Conservation (phyloP, 352 stramenopile species). For the Globisporangium sylvaticum region DNA sequence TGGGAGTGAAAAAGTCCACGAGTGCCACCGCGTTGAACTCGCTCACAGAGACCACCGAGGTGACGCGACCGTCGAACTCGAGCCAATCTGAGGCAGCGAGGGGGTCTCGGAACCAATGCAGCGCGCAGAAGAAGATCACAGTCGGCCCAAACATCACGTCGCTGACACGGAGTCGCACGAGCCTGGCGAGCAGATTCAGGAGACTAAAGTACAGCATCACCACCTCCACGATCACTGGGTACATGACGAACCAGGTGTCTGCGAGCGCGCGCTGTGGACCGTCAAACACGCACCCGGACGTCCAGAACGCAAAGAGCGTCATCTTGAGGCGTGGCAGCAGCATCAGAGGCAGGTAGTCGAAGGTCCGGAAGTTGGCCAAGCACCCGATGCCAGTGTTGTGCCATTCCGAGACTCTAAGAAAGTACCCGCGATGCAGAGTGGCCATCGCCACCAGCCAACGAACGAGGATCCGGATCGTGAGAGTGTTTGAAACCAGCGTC, state of each 20-base stretch:
- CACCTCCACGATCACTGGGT: conserved; percentile 25
- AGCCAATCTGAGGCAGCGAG: too few relatives aligned
- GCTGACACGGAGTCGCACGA: conserved; percentile 17
- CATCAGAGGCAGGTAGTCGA: conserved; percentile 15
- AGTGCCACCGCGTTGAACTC: conserved; percentile 2
- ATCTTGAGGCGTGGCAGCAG: conserved; percentile 20
- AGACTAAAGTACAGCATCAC: conserved; percentile 26
- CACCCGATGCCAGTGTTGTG: background rate
- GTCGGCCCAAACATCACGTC: conserved; percentile 25
- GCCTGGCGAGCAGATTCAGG: conserved; percentile 19
- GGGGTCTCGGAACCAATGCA: conserved; percentile 6
- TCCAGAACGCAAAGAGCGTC: conserved; percentile 24
- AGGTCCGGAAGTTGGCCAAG: background rate
- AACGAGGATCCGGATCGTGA: background rate
- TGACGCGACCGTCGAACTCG: too few relatives aligned
- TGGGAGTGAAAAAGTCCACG: conserved; percentile 9
- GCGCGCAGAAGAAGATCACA: conserved; percentile 12
- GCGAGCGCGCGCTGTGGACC: conserved; percentile 15
- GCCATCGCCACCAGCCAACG: conserved; percentile 10
- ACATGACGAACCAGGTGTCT: conserved; percentile 30
- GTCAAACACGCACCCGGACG: conserved; percentile 25
- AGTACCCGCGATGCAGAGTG: background rate
- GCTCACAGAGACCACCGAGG: background rate
- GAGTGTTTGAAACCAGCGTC: conserved; percentile 9
- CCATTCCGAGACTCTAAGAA: background rate